Conservation (phyloP, 768 basidiomycete genomes). For the Phallus indusiatus region DNA sequence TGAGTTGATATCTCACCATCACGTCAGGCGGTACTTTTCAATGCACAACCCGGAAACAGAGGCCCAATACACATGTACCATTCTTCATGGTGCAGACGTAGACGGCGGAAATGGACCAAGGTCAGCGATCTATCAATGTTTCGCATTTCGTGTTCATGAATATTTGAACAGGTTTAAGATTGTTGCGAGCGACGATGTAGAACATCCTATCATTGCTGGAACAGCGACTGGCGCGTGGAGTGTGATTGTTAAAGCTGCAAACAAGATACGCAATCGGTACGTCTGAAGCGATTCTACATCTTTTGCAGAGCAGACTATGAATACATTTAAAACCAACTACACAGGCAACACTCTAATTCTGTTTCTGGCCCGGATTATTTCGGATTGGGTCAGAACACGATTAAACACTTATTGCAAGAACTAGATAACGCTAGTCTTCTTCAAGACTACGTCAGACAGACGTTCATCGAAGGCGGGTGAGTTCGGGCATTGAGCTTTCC, state of each 20-base stretch:
- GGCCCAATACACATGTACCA: slow-evolving; percentile 73
- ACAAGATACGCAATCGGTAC: slow-evolving; percentile 61
- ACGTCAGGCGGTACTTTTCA: slow-evolving; percentile 64
- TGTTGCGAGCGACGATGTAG: slow-evolving; percentile 60
- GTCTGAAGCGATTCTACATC: not conserved
- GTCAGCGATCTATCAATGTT: not conserved
- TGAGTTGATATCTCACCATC: not conserved
- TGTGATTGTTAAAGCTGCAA: slow-evolving; percentile 73
- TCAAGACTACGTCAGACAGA: slow-evolving; percentile 80
- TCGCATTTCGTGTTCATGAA: not conserved
- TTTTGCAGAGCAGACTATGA: no score
- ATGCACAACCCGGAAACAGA: slow-evolving; percentile 57
- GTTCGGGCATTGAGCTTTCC: slow-evolving; percentile 20
- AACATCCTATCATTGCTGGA: slow-evolving; percentile 68
- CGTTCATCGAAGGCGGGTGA: slow-evolving; percentile 79
- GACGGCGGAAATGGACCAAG: slow-evolving; percentile 35
- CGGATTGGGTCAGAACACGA: slow-evolving; percentile 77
- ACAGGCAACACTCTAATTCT: slow-evolving; percentile 64
- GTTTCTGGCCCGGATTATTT: slow-evolving; percentile 88
- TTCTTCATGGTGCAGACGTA: slow-evolving; percentile 67
- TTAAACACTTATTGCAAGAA: slow-evolving; percentile 86
- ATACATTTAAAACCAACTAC: no score
- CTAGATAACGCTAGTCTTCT: slow-evolving; percentile 62
- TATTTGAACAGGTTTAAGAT: slow-evolving; percentile 58
- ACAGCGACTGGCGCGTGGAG: slow-evolving; percentile 87